These are phyloP conservation scores for Aspergillus viridinutans DNA, from an alignment of 2,329 filamentous ascomycete species.

Conservation along the genomic window DNA sequence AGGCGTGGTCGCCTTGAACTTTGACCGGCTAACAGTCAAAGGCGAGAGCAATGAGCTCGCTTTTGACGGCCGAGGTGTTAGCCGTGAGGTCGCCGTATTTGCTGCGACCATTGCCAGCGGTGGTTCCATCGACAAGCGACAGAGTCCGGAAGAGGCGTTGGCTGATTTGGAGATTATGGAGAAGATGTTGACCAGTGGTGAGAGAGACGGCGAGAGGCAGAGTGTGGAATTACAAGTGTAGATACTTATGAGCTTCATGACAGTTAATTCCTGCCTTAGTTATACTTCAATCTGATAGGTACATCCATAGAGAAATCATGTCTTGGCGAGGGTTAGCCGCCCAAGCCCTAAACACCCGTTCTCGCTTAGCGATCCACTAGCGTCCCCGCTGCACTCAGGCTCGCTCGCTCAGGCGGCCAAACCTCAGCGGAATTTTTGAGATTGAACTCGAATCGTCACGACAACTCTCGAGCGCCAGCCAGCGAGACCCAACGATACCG, in stretches of 20 bases:
- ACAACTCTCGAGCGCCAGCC: conserved; percentile 41
- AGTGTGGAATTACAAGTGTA: conserved; percentile 20
- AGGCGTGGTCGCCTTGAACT: conserved; percentile 45
- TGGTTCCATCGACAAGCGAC: conserved; percentile 35
- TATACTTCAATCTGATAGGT: too few species aligned
- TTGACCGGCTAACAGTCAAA: conserved; percentile 34
- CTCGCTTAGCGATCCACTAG: conserved; percentile 35
- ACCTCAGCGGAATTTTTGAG: conserved; percentile 39
- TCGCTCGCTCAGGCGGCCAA: conserved; percentile 26
- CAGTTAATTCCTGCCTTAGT: too few species aligned
- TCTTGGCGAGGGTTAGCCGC: conserved; percentile 15
- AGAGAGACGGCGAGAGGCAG: conserved; percentile 24
- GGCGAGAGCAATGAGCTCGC: conserved; percentile 40
- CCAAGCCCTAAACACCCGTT: conserved; percentile 21
- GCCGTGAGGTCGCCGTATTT: conserved; percentile 51
- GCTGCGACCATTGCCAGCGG: conserved; percentile 45
- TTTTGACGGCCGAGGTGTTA: conserved; percentile 49
- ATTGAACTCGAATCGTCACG: conserved; percentile 37
- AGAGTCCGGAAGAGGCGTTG: conserved; percentile 51
- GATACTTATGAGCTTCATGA: too few species aligned
- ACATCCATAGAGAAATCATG: neutral
- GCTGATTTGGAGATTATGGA: conserved; percentile 49
- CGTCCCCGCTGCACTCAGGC: conserved; percentile 28
- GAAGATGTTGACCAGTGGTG: conserved; percentile 30
- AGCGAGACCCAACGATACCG: conserved; percentile 40